Conservation (phyloP, 208 protist genomes). For the Acanthamoeba lenticulata region DNA sequence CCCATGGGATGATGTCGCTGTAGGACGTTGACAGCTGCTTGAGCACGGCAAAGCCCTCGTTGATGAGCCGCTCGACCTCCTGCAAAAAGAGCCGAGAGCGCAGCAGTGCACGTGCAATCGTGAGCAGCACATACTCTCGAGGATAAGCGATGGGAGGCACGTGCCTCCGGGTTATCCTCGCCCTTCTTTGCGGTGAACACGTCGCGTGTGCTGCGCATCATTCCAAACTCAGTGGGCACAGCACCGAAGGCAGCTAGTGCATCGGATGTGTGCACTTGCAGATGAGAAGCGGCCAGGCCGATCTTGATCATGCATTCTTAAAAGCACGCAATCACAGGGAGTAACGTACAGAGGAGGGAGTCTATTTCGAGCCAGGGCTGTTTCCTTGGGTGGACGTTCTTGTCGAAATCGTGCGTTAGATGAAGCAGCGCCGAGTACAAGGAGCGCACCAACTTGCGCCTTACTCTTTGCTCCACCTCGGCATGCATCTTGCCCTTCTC, state of each 20-base stretch:
- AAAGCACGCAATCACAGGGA: background rate
- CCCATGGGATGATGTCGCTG: background rate
- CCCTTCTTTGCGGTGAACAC: background rate
- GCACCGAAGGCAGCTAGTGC: background rate
- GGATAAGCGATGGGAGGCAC: background rate
- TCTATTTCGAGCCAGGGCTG: slow-evolving; percentile 23
- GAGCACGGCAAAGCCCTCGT: background rate
- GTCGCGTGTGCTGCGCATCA: background rate
- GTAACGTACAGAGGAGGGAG: background rate
- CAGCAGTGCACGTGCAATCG: background rate
- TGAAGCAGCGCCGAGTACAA: background rate
- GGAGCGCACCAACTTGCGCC: background rate
- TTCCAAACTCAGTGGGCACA: background rate
- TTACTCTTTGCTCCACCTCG: background rate
- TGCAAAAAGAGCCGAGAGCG: background rate
- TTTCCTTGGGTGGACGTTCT: background rate
- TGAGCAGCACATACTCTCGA: background rate
- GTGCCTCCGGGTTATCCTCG: background rate
- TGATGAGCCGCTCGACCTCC: background rate
- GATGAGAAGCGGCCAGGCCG: no score
- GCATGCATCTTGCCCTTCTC: background rate
- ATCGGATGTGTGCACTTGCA: no score
- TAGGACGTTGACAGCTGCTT: background rate
- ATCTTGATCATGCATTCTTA: no score
- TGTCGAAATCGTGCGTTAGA: background rate